A percentile compares a stretch with the other conserved stretches of the same genome.
Evolutionary conservation across 2,329 filamentous ascomycete species (phyloP).

Genomic region (Ophiobolus disseminans): DNA sequence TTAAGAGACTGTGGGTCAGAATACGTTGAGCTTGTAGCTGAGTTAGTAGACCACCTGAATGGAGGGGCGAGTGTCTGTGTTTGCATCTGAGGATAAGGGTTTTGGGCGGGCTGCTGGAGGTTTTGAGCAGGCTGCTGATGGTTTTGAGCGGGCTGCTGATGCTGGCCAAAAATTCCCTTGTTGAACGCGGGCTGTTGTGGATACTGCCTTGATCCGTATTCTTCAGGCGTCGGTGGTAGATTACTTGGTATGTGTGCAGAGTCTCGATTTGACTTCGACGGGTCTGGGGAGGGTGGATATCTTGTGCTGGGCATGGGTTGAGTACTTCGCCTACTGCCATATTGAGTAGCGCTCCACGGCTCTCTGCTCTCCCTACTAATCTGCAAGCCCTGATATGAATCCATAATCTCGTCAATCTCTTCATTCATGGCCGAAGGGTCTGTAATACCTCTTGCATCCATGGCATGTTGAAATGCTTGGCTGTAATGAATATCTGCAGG

Average conservation of each 20-base stretch:
- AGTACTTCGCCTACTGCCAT: slow-evolving; percentile 23
- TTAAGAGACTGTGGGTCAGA: slow-evolving; percentile 37
- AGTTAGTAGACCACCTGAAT: slow-evolving; percentile 34
- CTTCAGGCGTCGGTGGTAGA: slow-evolving; percentile 20
- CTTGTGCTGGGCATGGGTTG: slow-evolving; percentile 26
- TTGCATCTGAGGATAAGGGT: slow-evolving; percentile 15
- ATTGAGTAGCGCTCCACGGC: slow-evolving; percentile 4
- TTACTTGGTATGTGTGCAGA: slow-evolving; percentile 19
- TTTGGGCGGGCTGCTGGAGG: slow-evolving; percentile 14
- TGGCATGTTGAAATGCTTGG: slow-evolving; percentile 31
- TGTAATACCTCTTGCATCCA: slow-evolving; percentile 22
- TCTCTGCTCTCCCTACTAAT: slow-evolving; percentile 5
- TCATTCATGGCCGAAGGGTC: slow-evolving; percentile 36
- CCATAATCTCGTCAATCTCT: slow-evolving; percentile 45
- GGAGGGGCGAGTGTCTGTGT: slow-evolving; percentile 6
- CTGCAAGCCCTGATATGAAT: slow-evolving; percentile 35
- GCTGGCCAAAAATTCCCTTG: slow-evolving; percentile 20
- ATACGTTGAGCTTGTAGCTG: slow-evolving; percentile 32
- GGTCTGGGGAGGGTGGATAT: slow-evolving; percentile 13
- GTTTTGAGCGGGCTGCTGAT: slow-evolving; percentile 7
- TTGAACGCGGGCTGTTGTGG: slow-evolving; percentile 24
- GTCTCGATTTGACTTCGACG: slow-evolving; percentile 14
- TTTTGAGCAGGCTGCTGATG: too few species aligned
- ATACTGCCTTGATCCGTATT: slow-evolving; percentile 2
- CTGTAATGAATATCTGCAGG: slow-evolving; percentile 23